phyloP scores from a whole-genome alignment of 495 filamentous ascomycete species.

The Parathielavia hyrcaniae region DNA sequence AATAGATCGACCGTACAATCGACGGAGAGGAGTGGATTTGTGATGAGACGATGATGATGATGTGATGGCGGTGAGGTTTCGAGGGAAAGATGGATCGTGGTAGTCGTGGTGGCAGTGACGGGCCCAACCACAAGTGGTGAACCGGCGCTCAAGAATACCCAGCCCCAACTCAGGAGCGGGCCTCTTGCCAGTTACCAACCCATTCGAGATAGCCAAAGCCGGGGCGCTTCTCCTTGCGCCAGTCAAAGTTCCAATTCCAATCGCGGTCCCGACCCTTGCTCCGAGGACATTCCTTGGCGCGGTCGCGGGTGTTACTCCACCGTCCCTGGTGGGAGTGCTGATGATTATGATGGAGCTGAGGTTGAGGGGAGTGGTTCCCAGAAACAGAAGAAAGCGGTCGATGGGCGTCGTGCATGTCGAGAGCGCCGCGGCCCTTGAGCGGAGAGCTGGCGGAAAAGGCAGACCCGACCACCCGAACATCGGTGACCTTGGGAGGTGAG shows the following conservation, averaged over 20 bases:
- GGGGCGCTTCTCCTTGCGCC: constrained; percentile 61
- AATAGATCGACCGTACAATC: constrained; percentile 16
- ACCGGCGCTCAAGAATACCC: constrained; percentile 30
- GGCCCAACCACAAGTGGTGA: constrained; percentile 51
- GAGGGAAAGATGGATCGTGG: background rate
- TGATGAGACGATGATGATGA: background rate
- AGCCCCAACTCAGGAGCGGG: constrained; percentile 32
- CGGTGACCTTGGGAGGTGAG: constrained; percentile 38
- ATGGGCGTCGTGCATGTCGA: constrained; percentile 28
- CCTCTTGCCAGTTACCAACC: constrained; percentile 80
- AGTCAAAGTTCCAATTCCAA: constrained; percentile 51
- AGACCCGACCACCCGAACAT: constrained; percentile 35
- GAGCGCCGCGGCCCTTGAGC: constrained; percentile 33
- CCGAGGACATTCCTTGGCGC: constrained; percentile 44
- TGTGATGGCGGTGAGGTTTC: background rate
- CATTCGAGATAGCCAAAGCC: constrained; percentile 75
- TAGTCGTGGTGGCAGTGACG: constrained; percentile 19
- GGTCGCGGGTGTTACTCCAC: constrained; percentile 39
- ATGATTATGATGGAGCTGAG: constrained; percentile 17
- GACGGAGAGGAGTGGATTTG: constrained; percentile 13
- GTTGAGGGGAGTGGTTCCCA: constrained; percentile 27
- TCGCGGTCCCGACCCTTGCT: constrained; percentile 47
- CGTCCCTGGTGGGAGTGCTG: constrained; percentile 19
- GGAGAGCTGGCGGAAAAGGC: constrained; percentile 32
- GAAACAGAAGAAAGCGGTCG: constrained; percentile 25